Evolutionary conservation across 1,139 yeast genomes (phyloP).

Genomic region (Pichia sp.): DNA sequence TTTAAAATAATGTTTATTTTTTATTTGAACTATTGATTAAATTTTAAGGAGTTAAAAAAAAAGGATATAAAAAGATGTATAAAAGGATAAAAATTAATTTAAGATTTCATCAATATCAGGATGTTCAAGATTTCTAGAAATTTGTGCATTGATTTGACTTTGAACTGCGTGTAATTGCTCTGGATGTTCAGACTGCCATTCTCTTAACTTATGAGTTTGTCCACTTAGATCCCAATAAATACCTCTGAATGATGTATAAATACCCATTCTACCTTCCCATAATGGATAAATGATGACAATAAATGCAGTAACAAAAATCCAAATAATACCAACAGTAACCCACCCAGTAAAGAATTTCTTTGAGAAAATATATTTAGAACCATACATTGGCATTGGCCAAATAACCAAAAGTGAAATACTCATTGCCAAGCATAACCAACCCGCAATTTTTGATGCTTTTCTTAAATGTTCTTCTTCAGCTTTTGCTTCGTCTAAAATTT

Average conservation of each 20-base stretch:
- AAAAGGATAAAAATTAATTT: neutral
- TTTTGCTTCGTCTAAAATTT: slow-evolving; percentile 33
- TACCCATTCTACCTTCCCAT: slow-evolving; percentile 55
- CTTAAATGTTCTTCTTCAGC: slow-evolving; percentile 41
- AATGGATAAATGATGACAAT: slow-evolving; percentile 35
- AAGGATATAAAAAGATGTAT: neutral
- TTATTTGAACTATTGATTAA: neutral
- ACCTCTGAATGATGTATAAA: slow-evolving; percentile 60
- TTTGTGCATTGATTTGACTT: slow-evolving; percentile 41
- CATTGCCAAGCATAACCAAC: slow-evolving; percentile 69
- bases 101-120: neutral
- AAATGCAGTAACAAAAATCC: slow-evolving; percentile 42
- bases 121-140: neutral
- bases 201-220: slow-evolving; percentile 59
- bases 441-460: slow-evolving; percentile 24
- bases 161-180: slow-evolving; percentile 63
- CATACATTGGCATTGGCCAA: slow-evolving; percentile 92
- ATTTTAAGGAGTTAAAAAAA: neutral
- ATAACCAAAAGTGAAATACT: slow-evolving; percentile 53
- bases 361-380: slow-evolving; percentile 63
- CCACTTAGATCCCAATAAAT: slow-evolving; percentile 81
- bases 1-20: no score
- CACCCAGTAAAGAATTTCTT: slow-evolving; percentile 74
- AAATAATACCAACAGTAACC: slow-evolving; percentile 67
- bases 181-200: slow-evolving; percentile 67